Evolutionary conservation across 257 asterid species (phyloP), one percentile per base, ranked within the genome.

Genomic region (Gentiana dahurica): DNA sequence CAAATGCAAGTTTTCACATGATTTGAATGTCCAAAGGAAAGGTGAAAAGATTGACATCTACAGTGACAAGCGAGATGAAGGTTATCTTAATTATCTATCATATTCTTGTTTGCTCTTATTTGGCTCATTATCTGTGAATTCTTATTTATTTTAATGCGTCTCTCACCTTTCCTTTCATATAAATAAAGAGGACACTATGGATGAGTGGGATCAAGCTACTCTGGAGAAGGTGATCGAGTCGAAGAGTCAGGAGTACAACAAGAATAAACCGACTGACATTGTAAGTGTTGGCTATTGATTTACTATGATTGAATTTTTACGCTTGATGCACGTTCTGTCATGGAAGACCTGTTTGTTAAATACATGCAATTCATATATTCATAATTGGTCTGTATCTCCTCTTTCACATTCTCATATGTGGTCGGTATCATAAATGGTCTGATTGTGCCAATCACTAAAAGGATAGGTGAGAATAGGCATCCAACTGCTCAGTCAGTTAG

Each of bases 1-100:
- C 61, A 92, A 92, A 63, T 92, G 99, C 91, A 92, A 92, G 73
- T 92, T 81, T 77, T 92, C 97, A 1, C 98, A 85, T 35, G 98
- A 92, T 72, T 63, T 92, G 85, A 92, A 88, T 73, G 78, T 88
- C 58, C 97, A 88, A 69, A 79, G 98, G 81, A 92, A 88, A 72
- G 97, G 94, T 57, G 95, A 83, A 83, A 88, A 92, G 89, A 85
- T 92, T 9, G 94, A 85, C 58, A 80, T 92, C 63, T 92, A 79
- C 59, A 92, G 94, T 51, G 98, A 92, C 81, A 68, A 61, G 57
- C 82, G 88, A 10, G 89, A 78, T 63, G 60, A 68, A 63, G 88
- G 88, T 81, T 62, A 64, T 67, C 64, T 51, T 41, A 41, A 5
- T 41, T 41, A 41, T 41, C 46, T 5, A 10, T 41, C 9, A 7